Percentiles rank a stretch among this genome's conserved stretches.
phyloP scores from a whole-genome alignment of 257 asterid genomes.

The Sherardia arvensis region DNA sequence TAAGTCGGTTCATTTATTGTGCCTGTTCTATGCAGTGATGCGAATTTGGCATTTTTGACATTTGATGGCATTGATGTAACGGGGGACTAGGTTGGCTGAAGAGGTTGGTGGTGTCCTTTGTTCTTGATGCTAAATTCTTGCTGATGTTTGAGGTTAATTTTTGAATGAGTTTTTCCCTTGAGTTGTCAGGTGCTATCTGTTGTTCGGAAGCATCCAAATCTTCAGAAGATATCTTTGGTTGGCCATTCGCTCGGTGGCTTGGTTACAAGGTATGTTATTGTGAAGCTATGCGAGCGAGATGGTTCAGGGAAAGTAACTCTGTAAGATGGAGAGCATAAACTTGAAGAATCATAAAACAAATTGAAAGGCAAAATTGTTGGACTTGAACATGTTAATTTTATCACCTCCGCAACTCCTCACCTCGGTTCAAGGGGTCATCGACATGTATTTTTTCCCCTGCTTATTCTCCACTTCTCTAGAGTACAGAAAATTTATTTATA shows the following conservation, averaged over 20 bases:
- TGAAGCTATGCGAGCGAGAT: slow-evolving; percentile 48
- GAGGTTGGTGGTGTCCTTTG: no score
- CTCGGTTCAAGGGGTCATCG: no score
- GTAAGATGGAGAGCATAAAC: slow-evolving; percentile 28
- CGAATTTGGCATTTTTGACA: slow-evolving; percentile 63
- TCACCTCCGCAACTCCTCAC: no score
- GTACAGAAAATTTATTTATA: background rate
- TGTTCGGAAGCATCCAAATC: slow-evolving; percentile 38
- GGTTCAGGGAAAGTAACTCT: slow-evolving; percentile 18
- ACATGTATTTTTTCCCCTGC: slow-evolving; percentile 45
- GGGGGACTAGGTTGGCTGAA: slow-evolving; percentile 87
- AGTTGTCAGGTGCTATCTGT: slow-evolving; percentile 63
- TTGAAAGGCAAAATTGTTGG: slow-evolving; percentile 22
- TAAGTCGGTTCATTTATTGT: slow-evolving; percentile 22
- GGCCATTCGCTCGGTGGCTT: slow-evolving; percentile 95
- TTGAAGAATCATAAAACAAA: slow-evolving; percentile 28
- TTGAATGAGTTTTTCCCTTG: background rate
- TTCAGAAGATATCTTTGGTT: slow-evolving; percentile 74
- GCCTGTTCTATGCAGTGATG: slow-evolving; percentile 60
- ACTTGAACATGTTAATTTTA: no score
- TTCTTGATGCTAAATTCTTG: background rate
- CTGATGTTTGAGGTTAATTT: background rate
- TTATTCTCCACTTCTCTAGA: background rate
- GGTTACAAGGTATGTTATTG: slow-evolving; percentile 74
- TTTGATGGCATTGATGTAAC: slow-evolving; percentile 84